Conservation (phyloP, 2,329 filamentous ascomycete species). For the Monascus ruber region DNA sequence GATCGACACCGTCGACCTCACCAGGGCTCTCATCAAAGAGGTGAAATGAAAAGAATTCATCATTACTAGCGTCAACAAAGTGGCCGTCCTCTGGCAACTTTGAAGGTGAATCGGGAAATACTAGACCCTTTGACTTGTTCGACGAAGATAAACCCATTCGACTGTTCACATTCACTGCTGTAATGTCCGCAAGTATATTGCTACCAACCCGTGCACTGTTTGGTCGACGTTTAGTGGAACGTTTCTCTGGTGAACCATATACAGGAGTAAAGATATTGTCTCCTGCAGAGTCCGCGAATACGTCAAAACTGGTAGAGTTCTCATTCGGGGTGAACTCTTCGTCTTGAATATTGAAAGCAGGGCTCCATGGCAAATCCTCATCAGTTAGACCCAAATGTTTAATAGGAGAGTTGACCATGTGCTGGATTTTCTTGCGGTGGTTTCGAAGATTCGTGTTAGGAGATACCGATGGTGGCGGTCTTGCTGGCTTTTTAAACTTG, state of each 20-base stretch:
- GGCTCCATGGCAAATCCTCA: constrained; percentile 35
- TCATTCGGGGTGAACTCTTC: constrained; percentile 29
- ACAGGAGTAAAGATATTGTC: constrained; percentile 28
- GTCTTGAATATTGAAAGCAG: constrained; percentile 41
- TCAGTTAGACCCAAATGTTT: constrained; percentile 32
- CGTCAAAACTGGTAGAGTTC: constrained; percentile 41
- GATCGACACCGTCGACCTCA: constrained; percentile 35
- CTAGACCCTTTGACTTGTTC: constrained; percentile 19
- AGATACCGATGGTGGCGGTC: constrained; percentile 66
- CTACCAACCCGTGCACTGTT: constrained; percentile 39
- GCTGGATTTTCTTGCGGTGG: constrained; percentile 70
- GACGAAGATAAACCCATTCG: constrained; percentile 22
- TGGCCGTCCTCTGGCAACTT: constrained; percentile 22
- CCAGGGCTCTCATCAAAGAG: constrained; percentile 34
- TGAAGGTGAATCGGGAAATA: constrained; percentile 30
- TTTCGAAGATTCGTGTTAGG: constrained; percentile 85
- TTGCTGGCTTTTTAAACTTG: constrained; percentile 60
- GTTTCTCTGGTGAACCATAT: constrained; percentile 46
- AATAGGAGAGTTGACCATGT: constrained; percentile 69
- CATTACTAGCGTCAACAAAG: constrained; percentile 26
- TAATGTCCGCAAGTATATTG: constrained; percentile 39
- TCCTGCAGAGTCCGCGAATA: constrained; percentile 38
- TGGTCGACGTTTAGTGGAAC: constrained; percentile 39
- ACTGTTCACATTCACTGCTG: constrained; percentile 25
- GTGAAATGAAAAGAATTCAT: constrained; percentile 38